These are phyloP conservation scores for Pterulicium gracile DNA, from an alignment of 1,284 basidiomycete genomes.

Conservation along the genomic window DNA sequence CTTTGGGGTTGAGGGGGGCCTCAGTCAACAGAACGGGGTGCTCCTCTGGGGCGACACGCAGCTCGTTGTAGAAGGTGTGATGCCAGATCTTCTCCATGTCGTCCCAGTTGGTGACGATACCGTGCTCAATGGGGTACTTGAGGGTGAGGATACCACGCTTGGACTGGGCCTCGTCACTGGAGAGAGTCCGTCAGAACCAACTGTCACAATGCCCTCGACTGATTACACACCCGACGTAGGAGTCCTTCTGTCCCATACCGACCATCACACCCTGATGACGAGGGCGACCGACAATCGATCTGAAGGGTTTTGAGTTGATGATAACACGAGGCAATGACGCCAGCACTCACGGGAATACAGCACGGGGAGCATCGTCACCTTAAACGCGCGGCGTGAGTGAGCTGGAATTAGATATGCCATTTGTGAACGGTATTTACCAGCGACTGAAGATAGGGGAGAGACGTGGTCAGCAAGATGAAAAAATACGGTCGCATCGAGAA, in stretches of 20 bases:
- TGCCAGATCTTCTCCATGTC: conserved; percentile 93
- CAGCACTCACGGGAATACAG: conserved; percentile 1
- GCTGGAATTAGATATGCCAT: too few relatives aligned
- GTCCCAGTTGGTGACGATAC: conserved; percentile 91
- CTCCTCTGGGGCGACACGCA: conserved; percentile 73
- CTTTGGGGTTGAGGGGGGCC: conserved; percentile 83
- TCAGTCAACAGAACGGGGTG: conserved; percentile 87
- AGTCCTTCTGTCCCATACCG: conserved; percentile 82
- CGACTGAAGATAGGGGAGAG: conserved; percentile 1
- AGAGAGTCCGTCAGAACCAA: neutral
- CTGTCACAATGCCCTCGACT: too few relatives aligned
- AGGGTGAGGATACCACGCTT: conserved; percentile 90
- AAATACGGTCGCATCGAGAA: neutral
- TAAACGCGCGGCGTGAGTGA: neutral
- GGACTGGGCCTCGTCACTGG: conserved; percentile 77
- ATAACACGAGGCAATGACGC: neutral
- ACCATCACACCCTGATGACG: conserved; percentile 93
- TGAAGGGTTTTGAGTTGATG: conserved; percentile 33
- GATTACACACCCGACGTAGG: conserved; percentile 51
- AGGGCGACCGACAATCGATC: conserved; percentile 87
- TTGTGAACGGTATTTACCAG: neutral
- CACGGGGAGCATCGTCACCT: conserved; percentile 1
- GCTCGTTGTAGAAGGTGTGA: conserved; percentile 80
- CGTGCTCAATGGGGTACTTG: conserved; percentile 70
- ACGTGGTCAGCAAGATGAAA: neutral